Evolutionary conservation across 495 filamentous ascomycete genomes (phyloP).

Genomic region (Cercophora newfieldiana): DNA sequence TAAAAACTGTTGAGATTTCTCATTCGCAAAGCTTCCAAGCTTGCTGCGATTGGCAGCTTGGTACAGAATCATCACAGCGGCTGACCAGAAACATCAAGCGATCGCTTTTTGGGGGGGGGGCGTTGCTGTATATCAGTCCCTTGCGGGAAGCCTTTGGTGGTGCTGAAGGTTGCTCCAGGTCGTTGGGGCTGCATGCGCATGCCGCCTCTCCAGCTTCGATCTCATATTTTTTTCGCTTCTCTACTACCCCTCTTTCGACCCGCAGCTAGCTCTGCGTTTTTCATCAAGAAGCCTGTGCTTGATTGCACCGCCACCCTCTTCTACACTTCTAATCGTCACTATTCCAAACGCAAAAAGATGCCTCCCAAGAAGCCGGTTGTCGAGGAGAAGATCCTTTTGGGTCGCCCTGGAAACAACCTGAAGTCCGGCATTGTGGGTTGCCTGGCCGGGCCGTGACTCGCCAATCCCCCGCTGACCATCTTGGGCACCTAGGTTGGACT

Average conservation of each 20-base stretch:
- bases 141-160: neutral
- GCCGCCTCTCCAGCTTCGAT: slow-evolving; percentile 51
- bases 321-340: slow-evolving; percentile 49
- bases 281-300: slow-evolving; percentile 38
- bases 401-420: slow-evolving; percentile 95
- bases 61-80: slow-evolving; percentile 13
- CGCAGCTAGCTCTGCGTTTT: slow-evolving; percentile 66
- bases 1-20: neutral
- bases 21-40: slow-evolving; percentile 15
- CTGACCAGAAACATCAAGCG: slow-evolving; percentile 29
- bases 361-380: slow-evolving; percentile 74
- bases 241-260: slow-evolving; percentile 49
- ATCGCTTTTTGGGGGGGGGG: slow-evolving; percentile 18
- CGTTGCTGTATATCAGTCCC: neutral
- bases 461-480: slow-evolving; percentile 30
- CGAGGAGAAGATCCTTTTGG: slow-evolving; percentile 80
- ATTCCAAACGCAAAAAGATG: slow-evolving; percentile 62
- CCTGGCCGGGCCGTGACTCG: slow-evolving; percentile 22
- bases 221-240: slow-evolving; percentile 56
- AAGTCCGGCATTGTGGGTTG: slow-evolving; percentile 98
- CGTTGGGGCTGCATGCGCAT: slow-evolving; percentile 1
- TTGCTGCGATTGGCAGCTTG: slow-evolving; percentile 11
- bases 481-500: slow-evolving; percentile 75
- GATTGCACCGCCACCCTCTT: slow-evolving; percentile 45
- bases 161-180: slow-evolving; percentile 2